A percentile compares a stretch with the other conserved stretches of the same genome.
Conservation (phyloP, 495 filamentous ascomycete genomes). For the Platismatia glauca region DNA sequence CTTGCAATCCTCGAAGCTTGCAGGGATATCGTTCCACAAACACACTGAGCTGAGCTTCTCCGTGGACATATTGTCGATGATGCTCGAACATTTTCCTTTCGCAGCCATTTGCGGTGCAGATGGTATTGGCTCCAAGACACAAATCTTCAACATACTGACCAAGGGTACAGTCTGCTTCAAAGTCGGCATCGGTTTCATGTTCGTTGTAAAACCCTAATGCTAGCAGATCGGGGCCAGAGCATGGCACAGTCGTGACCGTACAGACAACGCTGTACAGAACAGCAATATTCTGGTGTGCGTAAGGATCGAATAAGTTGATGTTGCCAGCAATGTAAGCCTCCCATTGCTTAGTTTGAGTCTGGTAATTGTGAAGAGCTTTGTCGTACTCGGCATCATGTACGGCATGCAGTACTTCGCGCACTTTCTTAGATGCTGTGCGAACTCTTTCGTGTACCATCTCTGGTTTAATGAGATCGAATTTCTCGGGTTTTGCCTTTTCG, state of each 20-base stretch:
- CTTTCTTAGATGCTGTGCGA: conserved; percentile 66
- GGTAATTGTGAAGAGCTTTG: conserved; percentile 85
- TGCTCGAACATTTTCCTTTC: conserved; percentile 86
- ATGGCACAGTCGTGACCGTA: conserved; percentile 82
- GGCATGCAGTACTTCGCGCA: conserved; percentile 86
- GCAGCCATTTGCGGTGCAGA: conserved; percentile 77
- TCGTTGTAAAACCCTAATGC: conserved; percentile 89
- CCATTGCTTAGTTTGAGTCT: conserved; percentile 92
- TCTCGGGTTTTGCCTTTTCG: conserved; percentile 54
- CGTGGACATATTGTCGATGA: conserved; percentile 94
- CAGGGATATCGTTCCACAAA: conserved; percentile 69
- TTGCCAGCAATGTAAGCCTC: conserved; percentile 82
- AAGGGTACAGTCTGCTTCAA: conserved; percentile 82
- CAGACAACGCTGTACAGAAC: conserved; percentile 92
- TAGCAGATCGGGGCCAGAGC: conserved; percentile 77
- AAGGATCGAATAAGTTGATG: conserved; percentile 82
- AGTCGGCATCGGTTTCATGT: conserved; percentile 55
- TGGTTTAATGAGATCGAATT: conserved; percentile 82
- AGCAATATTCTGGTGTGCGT: conserved; percentile 87
- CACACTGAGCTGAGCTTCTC: conserved; percentile 84
- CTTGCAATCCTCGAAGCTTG: conserved; percentile 59
- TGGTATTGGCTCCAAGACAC: conserved; percentile 60
- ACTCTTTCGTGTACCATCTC: conserved; percentile 85
- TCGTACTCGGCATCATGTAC: conserved; percentile 96
- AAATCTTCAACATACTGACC: conserved; percentile 95